Conservation (phyloP, 352 stramenopile genomes). For the Phytopythium chamaehyphon region DNA sequence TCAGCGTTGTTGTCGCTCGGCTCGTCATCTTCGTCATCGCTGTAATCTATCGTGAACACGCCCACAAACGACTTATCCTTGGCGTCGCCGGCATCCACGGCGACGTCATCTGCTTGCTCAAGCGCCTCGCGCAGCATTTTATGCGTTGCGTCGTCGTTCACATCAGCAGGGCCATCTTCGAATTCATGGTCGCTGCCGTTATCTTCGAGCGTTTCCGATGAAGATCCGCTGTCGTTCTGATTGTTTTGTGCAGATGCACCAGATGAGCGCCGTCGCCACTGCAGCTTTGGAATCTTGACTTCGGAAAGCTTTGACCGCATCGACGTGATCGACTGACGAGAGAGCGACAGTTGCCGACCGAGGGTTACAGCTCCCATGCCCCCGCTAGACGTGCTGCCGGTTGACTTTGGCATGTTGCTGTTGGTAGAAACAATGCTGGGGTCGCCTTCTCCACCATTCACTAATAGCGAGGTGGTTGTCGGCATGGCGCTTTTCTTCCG, state of each 20-base stretch:
- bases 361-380: conserved; percentile 7
- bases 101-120: conserved; percentile 24
- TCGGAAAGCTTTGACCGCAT: conserved; percentile 57
- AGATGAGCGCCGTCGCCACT: conserved; percentile 43
- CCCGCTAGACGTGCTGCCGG: conserved; percentile 13
- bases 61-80: conserved; percentile 51
- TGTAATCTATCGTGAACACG: conserved; percentile 82
- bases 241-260: conserved; percentile 22
- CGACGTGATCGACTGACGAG: conserved; percentile 43
- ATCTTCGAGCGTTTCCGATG: conserved; percentile 62
- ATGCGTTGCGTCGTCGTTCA: conserved; percentile 29
- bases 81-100: conserved; percentile 8
- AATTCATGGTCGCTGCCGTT: conserved; percentile 59
- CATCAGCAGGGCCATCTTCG: conserved; percentile 24
- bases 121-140: conserved; percentile 36
- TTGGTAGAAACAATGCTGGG: conserved; percentile 63
- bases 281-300: conserved; percentile 67
- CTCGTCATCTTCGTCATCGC: conserved; percentile 60
- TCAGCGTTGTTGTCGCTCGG: background rate
- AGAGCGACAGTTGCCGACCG: conserved; percentile 41
- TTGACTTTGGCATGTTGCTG: conserved; percentile 14
- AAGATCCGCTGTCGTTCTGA: conserved; percentile 54
- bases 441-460: conserved; percentile 70
- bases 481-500: conserved; percentile 70
- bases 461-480: conserved; percentile 59